These are phyloP conservation scores for Sarocladium oryzae DNA, from an alignment of 2,329 filamentous ascomycete species.

Conservation along the genomic window DNA sequence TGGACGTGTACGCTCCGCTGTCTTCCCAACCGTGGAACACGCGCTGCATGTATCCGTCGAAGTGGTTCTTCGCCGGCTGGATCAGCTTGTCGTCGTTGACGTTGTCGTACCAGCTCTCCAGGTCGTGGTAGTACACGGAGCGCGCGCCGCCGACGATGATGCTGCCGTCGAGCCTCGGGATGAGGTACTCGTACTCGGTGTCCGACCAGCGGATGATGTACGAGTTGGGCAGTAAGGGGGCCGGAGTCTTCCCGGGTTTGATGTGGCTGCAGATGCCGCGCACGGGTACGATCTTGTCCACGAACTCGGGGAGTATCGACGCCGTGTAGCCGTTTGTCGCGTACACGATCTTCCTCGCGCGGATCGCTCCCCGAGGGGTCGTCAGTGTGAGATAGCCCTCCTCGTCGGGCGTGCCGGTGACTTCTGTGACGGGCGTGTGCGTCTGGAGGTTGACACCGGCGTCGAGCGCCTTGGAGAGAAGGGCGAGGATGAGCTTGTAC, in stretches of 20 bases:
- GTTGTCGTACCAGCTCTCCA: slow-evolving; percentile 34
- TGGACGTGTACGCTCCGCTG: slow-evolving; percentile 27
- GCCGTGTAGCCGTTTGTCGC: slow-evolving; percentile 25
- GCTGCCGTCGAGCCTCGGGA: slow-evolving; percentile 32
- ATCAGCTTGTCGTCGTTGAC: slow-evolving; percentile 35
- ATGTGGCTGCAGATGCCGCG: not conserved
- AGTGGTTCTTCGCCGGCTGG: slow-evolving; percentile 31
- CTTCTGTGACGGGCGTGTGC: not conserved
- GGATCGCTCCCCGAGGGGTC: slow-evolving; percentile 18
- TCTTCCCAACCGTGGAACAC: slow-evolving; percentile 39
- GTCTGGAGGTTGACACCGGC: not conserved
- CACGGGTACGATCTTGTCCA: slow-evolving; percentile 12
- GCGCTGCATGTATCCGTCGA: slow-evolving; percentile 39
- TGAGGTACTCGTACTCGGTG: slow-evolving; percentile 28
- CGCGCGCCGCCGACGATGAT: slow-evolving; percentile 38
- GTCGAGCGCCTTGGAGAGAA: slow-evolving; percentile 17
- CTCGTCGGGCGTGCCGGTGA: not conserved
- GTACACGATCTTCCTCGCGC: slow-evolving; percentile 16
- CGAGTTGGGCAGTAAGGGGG: slow-evolving; percentile 15
- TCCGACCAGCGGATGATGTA: slow-evolving; percentile 17
- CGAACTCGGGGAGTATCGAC: slow-evolving; percentile 16
- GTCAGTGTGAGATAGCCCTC: not conserved
- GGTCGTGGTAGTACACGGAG: slow-evolving; percentile 24
- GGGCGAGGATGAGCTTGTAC: slow-evolving; percentile 24
- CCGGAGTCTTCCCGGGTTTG: slow-evolving; percentile 11